Evolutionary conservation across 1,284 basidiomycete genomes (phyloP), one percentile per base, ranked within the genome.

Genomic region (Lentinula novae-zelandiae): DNA sequence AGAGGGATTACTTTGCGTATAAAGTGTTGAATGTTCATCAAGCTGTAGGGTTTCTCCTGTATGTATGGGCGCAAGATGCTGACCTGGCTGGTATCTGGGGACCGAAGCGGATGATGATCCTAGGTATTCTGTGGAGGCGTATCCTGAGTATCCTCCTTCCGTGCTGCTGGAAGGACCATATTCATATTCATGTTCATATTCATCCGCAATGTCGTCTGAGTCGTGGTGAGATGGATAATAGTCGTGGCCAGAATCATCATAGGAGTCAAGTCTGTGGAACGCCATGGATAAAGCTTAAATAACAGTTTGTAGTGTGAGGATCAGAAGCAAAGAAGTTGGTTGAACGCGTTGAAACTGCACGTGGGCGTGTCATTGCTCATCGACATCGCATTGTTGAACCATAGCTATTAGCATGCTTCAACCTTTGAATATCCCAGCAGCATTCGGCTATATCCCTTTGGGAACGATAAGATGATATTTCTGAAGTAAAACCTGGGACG

Each of bases 1-100:
- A 36, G 60, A 67, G 62, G 31, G 64, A 62, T 60, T 66, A 57
- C 39, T 53, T 20, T 38, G 58, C 46, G 53, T 59, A 53, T 33
- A 54, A 54, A 38, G 60, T 57, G 36, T 63, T 40, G 36, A 50
- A 65, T 66, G 62, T 34, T 70, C 67, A 6, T 75, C 73, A 4
- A 81, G 66, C 53, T 80, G 75, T 5, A 82, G 70, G 0, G 80
- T 80, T 67, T 82, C 80, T 42, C 80, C 80, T 12, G 80, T 82
- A 31, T 77, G 71, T 20, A 82, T 82, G 0, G 81, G 79, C 36
- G 73, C 78, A 10, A 82, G 71, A 60, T 73, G 75, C 66, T 81
- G 79, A 5, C 80, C 79, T 48, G 78, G 80, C 60, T 79, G 75
- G 62, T 82, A 82, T 48, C 63, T 53, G 2, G 57, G 54, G 15